These are phyloP conservation scores for Arthrobotrys sphaeroides DNA, from an alignment of 2,329 filamentous ascomycete species.

Conservation along the genomic window DNA sequence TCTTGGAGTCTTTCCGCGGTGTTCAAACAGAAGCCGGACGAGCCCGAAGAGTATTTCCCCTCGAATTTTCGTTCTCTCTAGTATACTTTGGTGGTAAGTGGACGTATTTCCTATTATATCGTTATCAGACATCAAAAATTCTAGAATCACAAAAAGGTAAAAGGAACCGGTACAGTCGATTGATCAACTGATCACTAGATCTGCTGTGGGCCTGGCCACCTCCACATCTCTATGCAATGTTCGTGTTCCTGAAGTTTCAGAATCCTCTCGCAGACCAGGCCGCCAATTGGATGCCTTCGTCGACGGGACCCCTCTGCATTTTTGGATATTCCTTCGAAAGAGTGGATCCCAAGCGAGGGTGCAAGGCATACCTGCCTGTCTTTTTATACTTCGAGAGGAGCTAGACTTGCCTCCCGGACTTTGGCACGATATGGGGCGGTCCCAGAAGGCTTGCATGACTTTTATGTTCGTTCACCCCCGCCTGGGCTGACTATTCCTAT, in stretches of 20 bases:
- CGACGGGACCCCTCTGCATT: constrained; percentile 26
- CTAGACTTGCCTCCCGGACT: not conserved
- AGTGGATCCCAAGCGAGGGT: constrained; percentile 4
- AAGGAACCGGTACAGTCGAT: not conserved
- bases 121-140: not conserved
- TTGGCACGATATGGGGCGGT: not conserved
- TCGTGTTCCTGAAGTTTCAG: constrained; percentile 53
- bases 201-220: constrained; percentile 1
- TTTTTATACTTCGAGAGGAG: not conserved
- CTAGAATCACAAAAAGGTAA: not conserved
- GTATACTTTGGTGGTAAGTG: not conserved
- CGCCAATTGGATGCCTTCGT: constrained; percentile 31
- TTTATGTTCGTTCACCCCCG: constrained; percentile 7
- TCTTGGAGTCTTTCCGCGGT: constrained; percentile 2
- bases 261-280: constrained; percentile 29
- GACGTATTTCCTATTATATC: not conserved
- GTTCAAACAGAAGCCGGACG: not conserved
- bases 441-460: not conserved
- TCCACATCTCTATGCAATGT: constrained; percentile 50
- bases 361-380: not conserved
- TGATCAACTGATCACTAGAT: constrained; percentile 18
- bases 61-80: not conserved
- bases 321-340: constrained; percentile 20
- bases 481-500: constrained; percentile 37
- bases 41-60: too few species aligned